These are phyloP conservation scores for Yamadazyma tumulicola DNA, from an alignment of 805 yeast species.

Conservation along the genomic window DNA sequence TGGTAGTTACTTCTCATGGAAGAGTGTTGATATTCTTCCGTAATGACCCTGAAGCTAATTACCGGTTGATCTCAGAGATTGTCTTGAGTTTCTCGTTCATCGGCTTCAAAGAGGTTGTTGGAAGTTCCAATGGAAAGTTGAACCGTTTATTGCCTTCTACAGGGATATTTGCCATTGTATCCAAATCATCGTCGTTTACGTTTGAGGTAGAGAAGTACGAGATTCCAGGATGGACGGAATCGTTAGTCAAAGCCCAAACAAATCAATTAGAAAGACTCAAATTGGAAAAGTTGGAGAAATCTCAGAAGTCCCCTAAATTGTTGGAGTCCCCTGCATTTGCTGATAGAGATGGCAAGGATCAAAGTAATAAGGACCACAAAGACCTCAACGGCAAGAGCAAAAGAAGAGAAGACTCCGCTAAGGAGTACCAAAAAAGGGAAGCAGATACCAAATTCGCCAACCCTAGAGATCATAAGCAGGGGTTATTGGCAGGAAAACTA, in stretches of 20 bases:
- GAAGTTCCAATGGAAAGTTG: conserved; percentile 26
- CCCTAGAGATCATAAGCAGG: conserved; percentile 2
- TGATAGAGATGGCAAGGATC: no score
- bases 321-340: conserved; percentile 21
- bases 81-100: conserved; percentile 50
- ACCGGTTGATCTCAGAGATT: conserved; percentile 52
- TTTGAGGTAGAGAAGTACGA: conserved; percentile 55
- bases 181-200: conserved; percentile 51
- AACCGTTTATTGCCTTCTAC: conserved; percentile 32
- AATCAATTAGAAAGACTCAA: conserved; percentile 45
- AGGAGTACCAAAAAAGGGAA: neutral
- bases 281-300: conserved; percentile 6
- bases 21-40: conserved; percentile 54
- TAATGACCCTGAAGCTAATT: conserved; percentile 36
- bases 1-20: conserved; percentile 61
- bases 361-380: no score
- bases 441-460: neutral
- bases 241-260: conserved; percentile 46
- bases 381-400: neutral
- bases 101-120: conserved; percentile 55
- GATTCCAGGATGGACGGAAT: conserved; percentile 54
- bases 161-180: conserved; percentile 55
- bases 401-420: no score
- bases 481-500: conserved; percentile 15
- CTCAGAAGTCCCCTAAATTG: conserved; percentile 18